Evolutionary conservation across 2,329 filamentous ascomycete species (phyloP).

Genomic region (Verticillium dahliae): DNA sequence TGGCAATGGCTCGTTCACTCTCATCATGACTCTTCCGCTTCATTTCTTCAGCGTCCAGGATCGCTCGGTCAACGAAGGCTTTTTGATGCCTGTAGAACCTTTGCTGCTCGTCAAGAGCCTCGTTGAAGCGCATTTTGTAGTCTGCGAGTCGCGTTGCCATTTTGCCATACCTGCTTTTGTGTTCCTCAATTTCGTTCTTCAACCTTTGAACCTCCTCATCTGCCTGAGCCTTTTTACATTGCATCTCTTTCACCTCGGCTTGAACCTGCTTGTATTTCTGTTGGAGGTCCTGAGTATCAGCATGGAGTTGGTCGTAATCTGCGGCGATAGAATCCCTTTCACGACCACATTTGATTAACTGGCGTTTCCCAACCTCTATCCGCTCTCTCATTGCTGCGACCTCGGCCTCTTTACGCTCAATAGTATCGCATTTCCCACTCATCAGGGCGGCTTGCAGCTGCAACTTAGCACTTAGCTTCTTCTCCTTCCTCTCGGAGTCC

Average conservation of each 20-base stretch:
- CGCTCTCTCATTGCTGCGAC: conserved; percentile 2
- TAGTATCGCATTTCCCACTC: not conserved
- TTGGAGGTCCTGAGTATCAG: conserved; percentile 17
- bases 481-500: not conserved
- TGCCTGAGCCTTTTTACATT: conserved; percentile 2
- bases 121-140: conserved; percentile 33
- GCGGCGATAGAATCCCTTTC: not conserved
- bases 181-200: conserved; percentile 17
- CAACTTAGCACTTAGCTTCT: not conserved
- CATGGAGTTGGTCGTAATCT: conserved; percentile 12
- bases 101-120: conserved; percentile 40
- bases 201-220: conserved; percentile 18
- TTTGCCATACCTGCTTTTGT: conserved; percentile 18
- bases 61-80: conserved; percentile 23
- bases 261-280: conserved; percentile 13
- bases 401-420: not conserved
- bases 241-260: not conserved
- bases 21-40: conserved; percentile 15
- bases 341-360: not conserved
- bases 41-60: conserved; percentile 26
- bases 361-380: not conserved
- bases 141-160: conserved; percentile 27
- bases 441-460: conserved; percentile 1
- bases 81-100: conserved; percentile 28
- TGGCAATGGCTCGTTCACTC: conserved; percentile 11